Base-by-base conservation (phyloP, 768 basidiomycete genomes). In the Phanerochaete carnosa region DNA sequence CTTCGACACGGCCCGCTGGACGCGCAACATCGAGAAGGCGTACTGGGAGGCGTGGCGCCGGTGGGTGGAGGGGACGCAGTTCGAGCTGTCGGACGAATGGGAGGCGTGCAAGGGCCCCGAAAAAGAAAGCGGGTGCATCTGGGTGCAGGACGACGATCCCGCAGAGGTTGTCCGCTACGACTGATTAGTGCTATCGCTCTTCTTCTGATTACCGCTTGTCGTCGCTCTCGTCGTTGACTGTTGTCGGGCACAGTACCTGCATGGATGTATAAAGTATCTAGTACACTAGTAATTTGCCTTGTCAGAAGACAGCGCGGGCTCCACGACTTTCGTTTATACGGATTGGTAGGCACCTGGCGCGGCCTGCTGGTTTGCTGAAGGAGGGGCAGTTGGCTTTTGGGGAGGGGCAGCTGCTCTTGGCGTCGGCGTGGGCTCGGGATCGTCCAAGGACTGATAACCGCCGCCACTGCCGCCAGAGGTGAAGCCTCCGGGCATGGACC, bases 1-100 rank as follows among this genome's bases (percentile, higher is more conserved):
- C 47, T 83, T 83, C 60, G 82, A 83, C 57, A 83, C 82, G 1
- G 53, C 33, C 51, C 69, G 79, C 32, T 83, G 81, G 80, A 77
- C 76, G 19, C 66, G 66, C 56, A 80, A 83, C 56, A 62, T 82
- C 49, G 82, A 83, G 69, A 77, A 77, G 63, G 80, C 76, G 1
- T 73, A 75, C 25, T 29, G 62, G 32, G 73, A 72, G 22, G 79
- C 78, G 0, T 83, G 81, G 81, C 67, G 72, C 55, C 76, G 81
- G 25, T 83, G 79, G 79, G 79, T 79, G 13, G 73, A 76, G 35
- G 79, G 78, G n/a, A 71, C 70, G 46, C 68, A 69, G 62, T 66
- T 73, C 66, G 63, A 77, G 71, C 60, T 71, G 69, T 68, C 72
- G 59, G 68, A 72, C 46, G 70, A 75, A 22, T 75, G 76, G 69